A percentile compares a stretch with the other conserved stretches of the same genome.
These are phyloP conservation scores for Trametes polyzona DNA, from an alignment of 1,284 basidiomycete species.

Conservation along the genomic window DNA sequence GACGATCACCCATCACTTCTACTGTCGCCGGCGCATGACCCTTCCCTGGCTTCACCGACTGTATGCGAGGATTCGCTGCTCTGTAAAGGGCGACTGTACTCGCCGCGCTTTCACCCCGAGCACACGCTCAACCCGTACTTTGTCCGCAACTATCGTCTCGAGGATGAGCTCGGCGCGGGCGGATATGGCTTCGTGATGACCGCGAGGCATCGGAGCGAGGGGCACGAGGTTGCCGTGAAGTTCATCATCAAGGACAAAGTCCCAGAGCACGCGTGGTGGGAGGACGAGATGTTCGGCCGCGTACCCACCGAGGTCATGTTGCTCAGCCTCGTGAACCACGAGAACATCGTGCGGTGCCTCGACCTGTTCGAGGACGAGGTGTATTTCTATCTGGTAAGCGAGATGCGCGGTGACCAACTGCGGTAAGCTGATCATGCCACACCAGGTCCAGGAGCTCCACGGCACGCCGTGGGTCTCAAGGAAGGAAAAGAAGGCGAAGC, in stretches of 20 bases:
- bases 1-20: constrained; percentile 26
- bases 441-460: constrained; percentile 88
- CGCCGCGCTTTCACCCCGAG: constrained; percentile 59
- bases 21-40: constrained; percentile 17
- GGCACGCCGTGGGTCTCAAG: constrained; percentile 78
- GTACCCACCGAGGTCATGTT: constrained; percentile 85
- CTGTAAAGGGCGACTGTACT: constrained; percentile 45
- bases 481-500: constrained; percentile 35
- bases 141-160: constrained; percentile 66
- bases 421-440: constrained; percentile 6
- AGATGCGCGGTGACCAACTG: constrained; percentile 8
- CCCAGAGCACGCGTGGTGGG: constrained; percentile 79
- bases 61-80: constrained; percentile 27
- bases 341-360: constrained; percentile 81
- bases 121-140: constrained; percentile 74
- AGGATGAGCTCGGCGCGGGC: constrained; percentile 85
- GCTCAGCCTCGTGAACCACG: constrained; percentile 75
- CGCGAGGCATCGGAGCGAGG: constrained; percentile 58
- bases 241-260: constrained; percentile 90
- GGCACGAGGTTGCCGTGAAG: constrained; percentile 86
- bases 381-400: constrained; percentile 85
- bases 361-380: constrained; percentile 83
- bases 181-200: constrained; percentile 94
- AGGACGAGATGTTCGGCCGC: constrained; percentile 60
- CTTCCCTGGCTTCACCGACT: constrained; percentile 11